These are phyloP conservation scores for Diddensiella transvaalensis DNA, from an alignment of 805 yeast genomes.

Conservation along the genomic window DNA sequence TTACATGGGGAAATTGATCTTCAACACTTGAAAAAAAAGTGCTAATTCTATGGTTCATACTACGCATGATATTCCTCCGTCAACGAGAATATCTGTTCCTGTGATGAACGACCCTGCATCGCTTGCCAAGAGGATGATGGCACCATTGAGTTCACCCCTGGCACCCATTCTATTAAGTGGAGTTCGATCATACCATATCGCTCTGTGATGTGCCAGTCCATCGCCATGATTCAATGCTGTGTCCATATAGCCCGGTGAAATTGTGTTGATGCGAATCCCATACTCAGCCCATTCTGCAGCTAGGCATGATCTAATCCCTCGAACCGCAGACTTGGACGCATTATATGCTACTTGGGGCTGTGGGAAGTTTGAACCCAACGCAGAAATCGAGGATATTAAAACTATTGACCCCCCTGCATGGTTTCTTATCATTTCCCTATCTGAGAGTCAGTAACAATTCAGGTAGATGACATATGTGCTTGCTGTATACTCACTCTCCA, in stretches of 20 bases:
- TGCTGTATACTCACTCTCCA: conserved; percentile 6
- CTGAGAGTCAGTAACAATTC: background rate
- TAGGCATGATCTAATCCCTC: conserved; percentile 2
- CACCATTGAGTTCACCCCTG: conserved; percentile 80
- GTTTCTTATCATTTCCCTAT: conserved; percentile 3
- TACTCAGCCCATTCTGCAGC: conserved; percentile 12
- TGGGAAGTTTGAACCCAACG: background rate
- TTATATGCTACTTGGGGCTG: conserved; percentile 45
- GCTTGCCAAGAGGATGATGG: conserved; percentile 79
- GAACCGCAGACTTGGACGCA: conserved; percentile 59
- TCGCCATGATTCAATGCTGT: conserved; percentile 71
- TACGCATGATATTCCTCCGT: conserved; percentile 54
- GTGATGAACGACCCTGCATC: conserved; percentile 75
- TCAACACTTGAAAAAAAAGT: too few species aligned
- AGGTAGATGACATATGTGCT: background rate
- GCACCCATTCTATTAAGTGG: conserved; percentile 22
- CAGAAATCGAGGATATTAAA: conserved; percentile 8
- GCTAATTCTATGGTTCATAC: background rate
- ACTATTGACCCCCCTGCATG: conserved; percentile 8
- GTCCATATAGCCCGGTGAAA: conserved; percentile 32
- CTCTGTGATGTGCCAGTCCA: conserved; percentile 55
- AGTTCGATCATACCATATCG: conserved; percentile 41
- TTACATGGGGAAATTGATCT: conserved; percentile 1
- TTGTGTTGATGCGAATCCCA: conserved; percentile 8
- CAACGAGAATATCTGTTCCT: conserved; percentile 78